Percentiles rank a stretch among this genome's conserved stretches.
phyloP scores from a whole-genome alignment of 31 red algal species.

The Endocladia muricata region DNA sequence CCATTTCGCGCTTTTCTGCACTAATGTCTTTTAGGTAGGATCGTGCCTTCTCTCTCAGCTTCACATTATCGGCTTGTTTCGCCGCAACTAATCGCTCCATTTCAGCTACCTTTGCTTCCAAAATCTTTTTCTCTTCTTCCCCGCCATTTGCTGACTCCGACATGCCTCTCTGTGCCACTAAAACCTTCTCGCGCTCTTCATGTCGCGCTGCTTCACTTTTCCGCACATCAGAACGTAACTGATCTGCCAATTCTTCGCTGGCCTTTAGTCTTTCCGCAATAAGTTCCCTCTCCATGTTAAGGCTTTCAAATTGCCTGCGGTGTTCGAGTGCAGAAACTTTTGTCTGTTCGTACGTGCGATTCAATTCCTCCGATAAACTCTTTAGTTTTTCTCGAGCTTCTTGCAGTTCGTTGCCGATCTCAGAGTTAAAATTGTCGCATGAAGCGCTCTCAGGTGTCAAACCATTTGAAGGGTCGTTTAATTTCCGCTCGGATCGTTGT shows the following conservation, averaged over 20 bases:
- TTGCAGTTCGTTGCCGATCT: too few species aligned
- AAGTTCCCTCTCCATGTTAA: too few species aligned
- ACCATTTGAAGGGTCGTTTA: too few species aligned
- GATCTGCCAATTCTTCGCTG: background rate
- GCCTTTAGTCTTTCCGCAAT: too few species aligned
- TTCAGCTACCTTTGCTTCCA: slow-evolving; percentile 39
- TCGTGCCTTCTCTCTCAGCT: slow-evolving; percentile 36
- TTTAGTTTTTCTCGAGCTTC: too few species aligned
- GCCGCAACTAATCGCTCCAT: slow-evolving; percentile 30
- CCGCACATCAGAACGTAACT: background rate
- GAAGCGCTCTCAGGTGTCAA: too few species aligned
- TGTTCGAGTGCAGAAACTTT: too few species aligned
- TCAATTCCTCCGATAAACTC: too few species aligned
- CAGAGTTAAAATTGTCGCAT: too few species aligned
- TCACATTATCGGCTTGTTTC: slow-evolving; percentile 30
- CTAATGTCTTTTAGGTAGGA: slow-evolving; percentile 34
- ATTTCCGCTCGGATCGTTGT: too few species aligned
- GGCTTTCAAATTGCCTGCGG: too few species aligned
- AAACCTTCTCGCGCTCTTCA: background rate
- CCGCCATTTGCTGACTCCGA: background rate
- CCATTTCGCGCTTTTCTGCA: slow-evolving; percentile 42
- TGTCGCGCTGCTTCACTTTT: background rate
- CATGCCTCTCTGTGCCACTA: background rate
- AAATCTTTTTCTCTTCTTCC: slow-evolving; percentile 19
- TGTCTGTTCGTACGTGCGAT: too few species aligned